Evolutionary conservation across 2,329 filamentous ascomycete genomes (phyloP).

Genomic region (Xylariaceae sp.): DNA sequence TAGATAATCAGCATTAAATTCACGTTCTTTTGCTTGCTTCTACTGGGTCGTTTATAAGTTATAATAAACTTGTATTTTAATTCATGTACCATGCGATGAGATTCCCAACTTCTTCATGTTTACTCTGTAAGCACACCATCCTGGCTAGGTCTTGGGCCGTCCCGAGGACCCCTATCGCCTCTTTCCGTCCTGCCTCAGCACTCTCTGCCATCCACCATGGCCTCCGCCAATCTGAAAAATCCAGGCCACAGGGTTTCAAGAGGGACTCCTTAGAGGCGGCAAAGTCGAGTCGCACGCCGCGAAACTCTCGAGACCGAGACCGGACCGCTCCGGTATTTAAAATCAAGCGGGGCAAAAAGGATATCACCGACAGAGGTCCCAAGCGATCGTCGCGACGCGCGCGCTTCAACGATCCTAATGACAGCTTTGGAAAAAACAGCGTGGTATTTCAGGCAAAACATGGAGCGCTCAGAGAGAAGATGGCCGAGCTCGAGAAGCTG

Average conservation of each 20-base stretch:
- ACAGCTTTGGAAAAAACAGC: slow-evolving; percentile 49
- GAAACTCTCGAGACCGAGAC: slow-evolving; percentile 16
- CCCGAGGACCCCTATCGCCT: slow-evolving; percentile 12
- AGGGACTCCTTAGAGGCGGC: slow-evolving; percentile 20
- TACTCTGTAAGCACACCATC: slow-evolving; percentile 25
- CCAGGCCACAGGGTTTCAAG: slow-evolving; percentile 29
- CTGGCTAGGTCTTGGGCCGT: slow-evolving; percentile 12
- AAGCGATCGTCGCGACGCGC: slow-evolving; percentile 42
- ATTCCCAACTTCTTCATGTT: slow-evolving; percentile 23
- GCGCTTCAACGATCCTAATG: slow-evolving; percentile 47
- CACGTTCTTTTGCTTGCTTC: no score
- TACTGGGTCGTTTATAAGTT: not conserved
- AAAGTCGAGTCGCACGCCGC: slow-evolving; percentile 21
- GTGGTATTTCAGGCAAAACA: slow-evolving; percentile 50
- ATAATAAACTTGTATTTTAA: not conserved
- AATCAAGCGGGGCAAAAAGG: slow-evolving; percentile 46
- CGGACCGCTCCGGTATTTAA: slow-evolving; percentile 28
- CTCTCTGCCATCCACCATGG: slow-evolving; percentile 67
- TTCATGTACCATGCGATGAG: slow-evolving; percentile 26
- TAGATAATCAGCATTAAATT: no score
- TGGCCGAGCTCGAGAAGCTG: slow-evolving; percentile 10
- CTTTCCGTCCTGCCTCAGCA: slow-evolving; percentile 42
- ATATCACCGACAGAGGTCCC: slow-evolving; percentile 40
- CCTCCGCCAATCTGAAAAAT: slow-evolving; percentile 42
- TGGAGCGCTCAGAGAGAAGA: slow-evolving; percentile 35